phyloP scores from a whole-genome alignment of 106 monocot species.

The Dendrobium chrysotoxum region DNA sequence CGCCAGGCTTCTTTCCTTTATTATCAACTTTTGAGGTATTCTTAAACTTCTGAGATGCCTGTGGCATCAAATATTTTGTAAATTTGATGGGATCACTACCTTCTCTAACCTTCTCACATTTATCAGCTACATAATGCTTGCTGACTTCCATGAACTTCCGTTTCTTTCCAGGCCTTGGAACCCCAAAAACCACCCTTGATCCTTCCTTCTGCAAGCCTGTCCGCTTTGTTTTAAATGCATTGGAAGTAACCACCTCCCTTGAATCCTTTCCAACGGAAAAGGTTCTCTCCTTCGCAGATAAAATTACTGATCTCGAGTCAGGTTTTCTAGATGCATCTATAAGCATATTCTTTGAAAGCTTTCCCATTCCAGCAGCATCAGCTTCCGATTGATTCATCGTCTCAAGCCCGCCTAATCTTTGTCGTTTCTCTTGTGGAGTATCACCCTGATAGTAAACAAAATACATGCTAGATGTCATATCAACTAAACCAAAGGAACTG shows the following conservation, averaged over 20 bases:
- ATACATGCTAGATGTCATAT: not conserved
- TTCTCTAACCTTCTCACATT: slow-evolving; percentile 35
- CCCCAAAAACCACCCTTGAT: slow-evolving; percentile 77
- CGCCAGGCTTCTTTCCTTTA: slow-evolving; percentile 31
- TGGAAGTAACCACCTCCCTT: slow-evolving; percentile 20
- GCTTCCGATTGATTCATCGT: slow-evolving; percentile 16
- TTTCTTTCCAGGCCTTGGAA: slow-evolving; percentile 93
- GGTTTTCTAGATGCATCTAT: slow-evolving; percentile 21
- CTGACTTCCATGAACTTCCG: slow-evolving; percentile 98
- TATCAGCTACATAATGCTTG: slow-evolving; percentile 71
- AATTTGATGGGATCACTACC: slow-evolving; percentile 35
- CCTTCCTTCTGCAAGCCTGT: slow-evolving; percentile 76
- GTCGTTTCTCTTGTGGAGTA: slow-evolving; percentile 74
- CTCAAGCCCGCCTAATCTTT: slow-evolving; percentile 36
- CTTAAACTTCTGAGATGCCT: slow-evolving; percentile 35
- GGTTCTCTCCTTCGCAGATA: slow-evolving; percentile 49
- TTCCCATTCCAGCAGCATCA: slow-evolving; percentile 15
- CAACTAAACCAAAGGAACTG: not conserved
- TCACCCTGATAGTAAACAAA: slow-evolving; percentile 45
- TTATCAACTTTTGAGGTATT: slow-evolving; percentile 35
- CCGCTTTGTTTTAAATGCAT: slow-evolving; percentile 22
- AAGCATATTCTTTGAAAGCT: slow-evolving; percentile 9
- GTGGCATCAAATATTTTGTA: slow-evolving; percentile 63
- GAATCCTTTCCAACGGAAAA: slow-evolving; percentile 57
- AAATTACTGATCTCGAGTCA: slow-evolving; percentile 28